A percentile compares a stretch with the other conserved stretches of the same genome.
Evolutionary conservation across 139 green algal genomes (phyloP).

Genomic region (Spirogloea muscicola): DNA sequence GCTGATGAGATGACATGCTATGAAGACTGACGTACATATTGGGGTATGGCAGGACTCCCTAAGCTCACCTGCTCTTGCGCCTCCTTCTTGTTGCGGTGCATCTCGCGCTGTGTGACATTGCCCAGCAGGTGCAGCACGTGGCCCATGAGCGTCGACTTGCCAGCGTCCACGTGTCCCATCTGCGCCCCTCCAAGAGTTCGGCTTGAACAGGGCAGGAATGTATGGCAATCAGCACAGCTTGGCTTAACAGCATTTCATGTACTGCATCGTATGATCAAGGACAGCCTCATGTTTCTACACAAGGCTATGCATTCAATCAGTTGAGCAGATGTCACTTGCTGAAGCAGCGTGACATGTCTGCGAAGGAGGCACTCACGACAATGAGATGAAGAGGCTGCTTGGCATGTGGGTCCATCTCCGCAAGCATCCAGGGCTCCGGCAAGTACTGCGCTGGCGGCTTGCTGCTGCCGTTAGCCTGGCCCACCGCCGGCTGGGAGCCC

Average conservation of each 20-base stretch:
- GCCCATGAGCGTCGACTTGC: slow-evolving; percentile 70
- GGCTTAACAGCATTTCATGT: too few species aligned
- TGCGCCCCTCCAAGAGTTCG: background rate
- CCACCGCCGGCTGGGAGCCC: too few species aligned
- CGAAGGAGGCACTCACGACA: slow-evolving; percentile 9
- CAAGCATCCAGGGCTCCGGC: slow-evolving; percentile 18
- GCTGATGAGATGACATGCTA: background rate
- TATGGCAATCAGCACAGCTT: too few species aligned
- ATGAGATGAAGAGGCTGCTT: slow-evolving; percentile 28
- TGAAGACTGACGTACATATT: background rate
- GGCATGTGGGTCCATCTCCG: background rate
- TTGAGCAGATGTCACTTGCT: too few species aligned
- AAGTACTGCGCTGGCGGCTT: slow-evolving; percentile 4
- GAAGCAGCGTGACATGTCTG: too few species aligned
- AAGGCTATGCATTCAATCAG: too few species aligned
- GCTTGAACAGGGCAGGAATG: too few species aligned
- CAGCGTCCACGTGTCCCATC: slow-evolving; percentile 93
- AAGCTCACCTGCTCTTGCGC: slow-evolving; percentile 51
- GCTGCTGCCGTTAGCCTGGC: background rate
- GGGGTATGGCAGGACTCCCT: background rate
- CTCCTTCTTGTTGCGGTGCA: slow-evolving; percentile 72
- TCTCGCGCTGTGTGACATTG: slow-evolving; percentile 56
- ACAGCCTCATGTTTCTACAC: background rate
- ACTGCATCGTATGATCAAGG: too few species aligned
- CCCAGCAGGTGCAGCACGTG: slow-evolving; percentile 52